phyloP scores from a whole-genome alignment of 2,329 filamentous ascomycete species.

The Fusarium mundagurra region DNA sequence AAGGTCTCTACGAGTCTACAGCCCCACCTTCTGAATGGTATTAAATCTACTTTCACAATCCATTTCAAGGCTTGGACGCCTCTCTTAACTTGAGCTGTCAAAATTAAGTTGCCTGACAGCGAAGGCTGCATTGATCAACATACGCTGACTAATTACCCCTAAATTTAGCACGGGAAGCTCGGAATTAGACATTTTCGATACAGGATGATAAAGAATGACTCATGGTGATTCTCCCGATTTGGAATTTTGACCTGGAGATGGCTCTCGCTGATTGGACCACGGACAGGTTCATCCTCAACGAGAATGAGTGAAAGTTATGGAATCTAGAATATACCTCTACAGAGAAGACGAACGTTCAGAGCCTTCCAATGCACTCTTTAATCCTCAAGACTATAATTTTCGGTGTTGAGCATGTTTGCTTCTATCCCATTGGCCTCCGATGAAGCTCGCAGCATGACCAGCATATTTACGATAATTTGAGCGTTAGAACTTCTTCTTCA shows the following conservation, averaged over 20 bases:
- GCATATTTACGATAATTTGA: too few species aligned
- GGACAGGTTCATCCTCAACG: background rate
- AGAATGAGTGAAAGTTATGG: fast-evolving
- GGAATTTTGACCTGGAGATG: fast-evolving
- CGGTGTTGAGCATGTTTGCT: background rate
- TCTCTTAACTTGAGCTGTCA: background rate
- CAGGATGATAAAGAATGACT: conserved; percentile 1
- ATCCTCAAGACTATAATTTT: fast-evolving
- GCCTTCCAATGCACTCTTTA: fast-evolving
- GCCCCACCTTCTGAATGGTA: fast-evolving
- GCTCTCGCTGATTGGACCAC: background rate
- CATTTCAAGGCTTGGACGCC: fast-evolving
- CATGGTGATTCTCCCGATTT: background rate
- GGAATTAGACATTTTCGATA: background rate
- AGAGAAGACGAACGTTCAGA: fast-evolving
- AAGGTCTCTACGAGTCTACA: background rate
- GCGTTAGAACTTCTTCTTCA: background rate
- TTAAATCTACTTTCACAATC: too few species aligned
- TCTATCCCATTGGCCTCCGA: too few species aligned
- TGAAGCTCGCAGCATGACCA: background rate
- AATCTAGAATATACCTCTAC: background rate
- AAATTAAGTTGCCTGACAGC: background rate
- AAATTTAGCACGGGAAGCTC: fast-evolving
- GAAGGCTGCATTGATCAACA: background rate
- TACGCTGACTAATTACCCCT: too few species aligned